Conservation (phyloP, 768 basidiomycete species). For the Termitomyces titanicus region DNA sequence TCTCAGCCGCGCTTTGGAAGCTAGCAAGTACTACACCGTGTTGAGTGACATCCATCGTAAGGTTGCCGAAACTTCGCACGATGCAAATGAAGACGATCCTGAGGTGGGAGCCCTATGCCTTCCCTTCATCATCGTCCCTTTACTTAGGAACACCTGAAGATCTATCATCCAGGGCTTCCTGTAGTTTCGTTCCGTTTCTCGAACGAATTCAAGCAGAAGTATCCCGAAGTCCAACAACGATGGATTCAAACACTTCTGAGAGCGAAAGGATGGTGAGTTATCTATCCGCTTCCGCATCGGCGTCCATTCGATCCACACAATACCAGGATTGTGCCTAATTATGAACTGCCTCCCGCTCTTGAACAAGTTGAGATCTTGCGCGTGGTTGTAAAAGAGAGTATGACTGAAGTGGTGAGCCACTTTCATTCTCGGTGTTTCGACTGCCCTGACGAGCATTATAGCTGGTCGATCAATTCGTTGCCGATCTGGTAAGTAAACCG, state of each 20-base stretch:
- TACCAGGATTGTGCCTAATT: constrained; percentile 46
- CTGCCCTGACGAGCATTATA: constrained; percentile 51
- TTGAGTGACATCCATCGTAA: constrained; percentile 53
- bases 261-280: constrained; percentile 51
- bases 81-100: constrained; percentile 46
- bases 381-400: constrained; percentile 60
- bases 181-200: constrained; percentile 66
- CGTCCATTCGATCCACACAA: not conserved
- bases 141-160: constrained; percentile 23
- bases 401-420: constrained; percentile 43
- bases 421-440: constrained; percentile 35
- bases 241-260: constrained; percentile 54
- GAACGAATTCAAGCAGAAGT: constrained; percentile 48
- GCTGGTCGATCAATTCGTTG: constrained; percentile 62
- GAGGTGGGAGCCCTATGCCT: constrained; percentile 39
- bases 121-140: not conserved
- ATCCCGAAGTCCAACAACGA: constrained; percentile 57
- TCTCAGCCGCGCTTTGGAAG: constrained; percentile 59
- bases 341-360: constrained; percentile 48
- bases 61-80: constrained; percentile 12
- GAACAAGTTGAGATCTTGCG: constrained; percentile 58
- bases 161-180: constrained; percentile 57
- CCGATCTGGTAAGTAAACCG: constrained; percentile 54
- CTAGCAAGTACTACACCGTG: constrained; percentile 48
- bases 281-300: constrained; percentile 16